Evolutionary conservation across 164 flowering plant genomes (phyloP).

Genomic region (Tinospora cordifolia): DNA sequence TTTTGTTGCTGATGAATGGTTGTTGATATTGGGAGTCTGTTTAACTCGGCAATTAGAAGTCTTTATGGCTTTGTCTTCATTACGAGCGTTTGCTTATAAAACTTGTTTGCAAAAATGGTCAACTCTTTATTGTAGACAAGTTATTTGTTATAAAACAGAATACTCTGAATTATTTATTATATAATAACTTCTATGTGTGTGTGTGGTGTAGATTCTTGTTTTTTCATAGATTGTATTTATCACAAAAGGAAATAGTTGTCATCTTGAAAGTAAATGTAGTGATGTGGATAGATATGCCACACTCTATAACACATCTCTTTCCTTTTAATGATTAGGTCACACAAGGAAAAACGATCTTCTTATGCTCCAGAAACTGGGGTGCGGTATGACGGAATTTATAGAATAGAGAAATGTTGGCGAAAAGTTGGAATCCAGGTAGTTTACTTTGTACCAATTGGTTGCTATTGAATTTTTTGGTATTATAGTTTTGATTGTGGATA

Average conservation of each 20-base stretch:
- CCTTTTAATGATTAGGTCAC: constrained; percentile 42
- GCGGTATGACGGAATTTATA: constrained; percentile 83
- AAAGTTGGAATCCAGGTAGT: constrained; percentile 63
- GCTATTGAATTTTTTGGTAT: constrained; percentile 10
- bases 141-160: too few species aligned
- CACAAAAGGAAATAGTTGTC: background rate
- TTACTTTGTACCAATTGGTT: constrained; percentile 6
- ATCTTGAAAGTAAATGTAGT: background rate
- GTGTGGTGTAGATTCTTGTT: too few species aligned
- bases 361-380: constrained; percentile 86
- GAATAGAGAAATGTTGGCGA: constrained; percentile 93
- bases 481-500: background rate
- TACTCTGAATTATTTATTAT: too few species aligned
- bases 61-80: too few species aligned
- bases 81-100: too few species aligned
- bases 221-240: too few species aligned
- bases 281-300: background rate
- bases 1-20: too few species aligned
- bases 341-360: constrained; percentile 72
- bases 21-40: too few species aligned
- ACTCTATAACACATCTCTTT: background rate
- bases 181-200: too few species aligned
- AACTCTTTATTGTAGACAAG: too few species aligned
- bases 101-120: too few species aligned
- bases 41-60: too few species aligned